Conservation (phyloP, 768 basidiomycete genomes). For the Lyophyllum decastes region DNA sequence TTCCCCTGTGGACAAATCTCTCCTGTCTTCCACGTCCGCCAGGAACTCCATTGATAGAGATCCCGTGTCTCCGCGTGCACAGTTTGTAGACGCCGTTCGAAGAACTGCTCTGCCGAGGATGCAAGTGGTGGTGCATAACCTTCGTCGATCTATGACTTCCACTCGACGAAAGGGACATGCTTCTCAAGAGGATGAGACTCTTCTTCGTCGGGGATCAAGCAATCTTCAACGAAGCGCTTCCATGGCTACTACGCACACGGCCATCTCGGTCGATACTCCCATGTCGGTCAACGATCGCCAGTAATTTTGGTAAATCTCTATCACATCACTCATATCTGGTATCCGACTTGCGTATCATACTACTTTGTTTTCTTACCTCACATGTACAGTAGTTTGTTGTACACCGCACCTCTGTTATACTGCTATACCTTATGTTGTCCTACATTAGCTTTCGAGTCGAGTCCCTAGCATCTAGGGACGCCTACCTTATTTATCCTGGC, state of each 20-base stretch:
- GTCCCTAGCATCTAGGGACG: too few relatives aligned
- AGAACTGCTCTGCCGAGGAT: constrained; percentile 41
- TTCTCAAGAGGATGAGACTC: constrained; percentile 11
- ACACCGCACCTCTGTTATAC: too few relatives aligned
- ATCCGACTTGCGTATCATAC: too few relatives aligned
- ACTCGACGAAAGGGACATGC: constrained; percentile 27
- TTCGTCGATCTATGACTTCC: constrained; percentile 41
- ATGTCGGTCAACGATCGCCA: constrained; percentile 1
- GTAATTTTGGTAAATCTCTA: neutral
- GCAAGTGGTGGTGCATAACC: constrained; percentile 33
- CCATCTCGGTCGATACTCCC: constrained; percentile 4
- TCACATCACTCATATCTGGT: too few relatives aligned
- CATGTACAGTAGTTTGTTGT: too few relatives aligned
- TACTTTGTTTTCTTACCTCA: too few relatives aligned
- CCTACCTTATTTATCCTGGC: too few relatives aligned
- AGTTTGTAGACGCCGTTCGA: constrained; percentile 31
- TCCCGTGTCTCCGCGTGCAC: constrained; percentile 7
- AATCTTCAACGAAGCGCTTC: constrained; percentile 10
- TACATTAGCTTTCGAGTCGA: too few relatives aligned
- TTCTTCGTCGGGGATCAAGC: constrained; percentile 5
- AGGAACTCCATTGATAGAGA: constrained; percentile 2
- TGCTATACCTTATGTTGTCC: too few relatives aligned
- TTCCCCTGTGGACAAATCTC: constrained; percentile 19
- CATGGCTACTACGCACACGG: constrained; percentile 4
- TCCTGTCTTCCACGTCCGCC: constrained; percentile 6